Conservation (phyloP, 176 grass and related monocot species). For the Paspalum vaginatum region DNA sequence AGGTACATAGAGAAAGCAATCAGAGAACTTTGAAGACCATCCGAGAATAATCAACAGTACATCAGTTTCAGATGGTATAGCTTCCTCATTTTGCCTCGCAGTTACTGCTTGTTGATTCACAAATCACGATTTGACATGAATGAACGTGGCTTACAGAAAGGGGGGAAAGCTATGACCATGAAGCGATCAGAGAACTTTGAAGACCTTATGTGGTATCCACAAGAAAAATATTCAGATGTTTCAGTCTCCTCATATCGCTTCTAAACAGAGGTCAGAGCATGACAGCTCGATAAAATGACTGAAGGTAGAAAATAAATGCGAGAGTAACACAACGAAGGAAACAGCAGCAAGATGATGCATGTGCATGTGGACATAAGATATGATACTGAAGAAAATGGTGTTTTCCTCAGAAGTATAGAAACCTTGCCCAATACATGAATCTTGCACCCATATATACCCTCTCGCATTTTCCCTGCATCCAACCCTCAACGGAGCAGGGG, state of each 20-base stretch:
- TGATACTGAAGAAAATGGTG: constrained; percentile 37
- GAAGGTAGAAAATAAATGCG: background rate
- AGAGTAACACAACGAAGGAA: background rate
- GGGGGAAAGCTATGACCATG: background rate
- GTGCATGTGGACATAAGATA: constrained; percentile 48
- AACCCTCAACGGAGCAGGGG: constrained; percentile 46
- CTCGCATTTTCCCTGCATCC: constrained; percentile 53
- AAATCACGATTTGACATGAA: background rate
- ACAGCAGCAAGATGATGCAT: background rate
- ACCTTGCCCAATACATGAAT: constrained; percentile 41
- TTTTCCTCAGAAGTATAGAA: constrained; percentile 35
- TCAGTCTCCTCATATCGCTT: constrained; percentile 49
- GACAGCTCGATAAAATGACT: background rate
- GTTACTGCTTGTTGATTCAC: background rate
- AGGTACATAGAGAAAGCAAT: background rate
- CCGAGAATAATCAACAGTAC: constrained; percentile 6
- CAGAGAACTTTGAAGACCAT: constrained; percentile 57
- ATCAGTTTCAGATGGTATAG: constrained; percentile 23
- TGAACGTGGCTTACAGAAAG: background rate
- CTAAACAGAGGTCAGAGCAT: background rate
- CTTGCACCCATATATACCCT: constrained; percentile 55
- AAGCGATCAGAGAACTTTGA: constrained; percentile 71
- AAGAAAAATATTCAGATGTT: constrained; percentile 39
- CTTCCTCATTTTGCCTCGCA: constrained; percentile 30
- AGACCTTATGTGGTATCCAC: constrained; percentile 51